phyloP scores from a whole-genome alignment of 495 filamentous ascomycete species.

The Aspergillus heteromorphus region DNA sequence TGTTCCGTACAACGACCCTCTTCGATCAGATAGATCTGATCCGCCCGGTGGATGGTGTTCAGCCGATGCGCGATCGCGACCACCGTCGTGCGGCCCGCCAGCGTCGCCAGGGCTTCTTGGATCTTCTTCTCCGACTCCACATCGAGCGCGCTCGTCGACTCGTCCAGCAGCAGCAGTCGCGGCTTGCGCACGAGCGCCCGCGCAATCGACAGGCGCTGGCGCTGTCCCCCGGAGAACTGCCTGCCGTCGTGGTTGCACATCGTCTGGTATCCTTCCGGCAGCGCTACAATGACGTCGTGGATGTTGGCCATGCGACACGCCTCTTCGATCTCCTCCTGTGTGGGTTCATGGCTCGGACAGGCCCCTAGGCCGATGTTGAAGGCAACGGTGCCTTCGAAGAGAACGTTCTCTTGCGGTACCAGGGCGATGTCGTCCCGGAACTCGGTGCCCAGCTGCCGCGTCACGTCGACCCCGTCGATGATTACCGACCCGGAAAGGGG shows the following conservation, averaged over 20 bases:
- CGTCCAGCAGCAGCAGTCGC: constrained; percentile 64
- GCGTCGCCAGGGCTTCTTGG: constrained; percentile 59
- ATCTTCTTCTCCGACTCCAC: constrained; percentile 65
- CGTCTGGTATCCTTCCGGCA: constrained; percentile 60
- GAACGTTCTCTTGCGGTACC: constrained; percentile 49
- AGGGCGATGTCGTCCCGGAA: constrained; percentile 49
- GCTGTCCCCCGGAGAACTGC: constrained; percentile 66
- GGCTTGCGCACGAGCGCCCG: constrained; percentile 69
- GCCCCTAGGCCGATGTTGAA: constrained; percentile 53
- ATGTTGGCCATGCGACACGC: constrained; percentile 54
- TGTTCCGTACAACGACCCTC: constrained; percentile 57
- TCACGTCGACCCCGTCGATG: constrained; percentile 42
- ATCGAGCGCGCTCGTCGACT: constrained; percentile 70
- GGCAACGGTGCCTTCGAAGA: constrained; percentile 48
- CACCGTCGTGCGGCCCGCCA: constrained; percentile 63
- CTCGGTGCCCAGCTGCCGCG: constrained; percentile 18
- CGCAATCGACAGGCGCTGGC: constrained; percentile 71
- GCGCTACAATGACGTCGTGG: constrained; percentile 48
- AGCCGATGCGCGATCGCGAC: constrained; percentile 73
- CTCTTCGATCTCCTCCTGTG: constrained; percentile 47
- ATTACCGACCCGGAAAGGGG: constrained; percentile 35
- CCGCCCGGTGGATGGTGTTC: constrained; percentile 64
- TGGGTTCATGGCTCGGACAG: constrained; percentile 33
- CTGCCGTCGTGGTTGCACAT: constrained; percentile 58
- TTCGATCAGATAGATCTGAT: constrained; percentile 72